phyloP scores from a whole-genome alignment of 768 basidiomycete species.

The Termitomyces sp. region DNA sequence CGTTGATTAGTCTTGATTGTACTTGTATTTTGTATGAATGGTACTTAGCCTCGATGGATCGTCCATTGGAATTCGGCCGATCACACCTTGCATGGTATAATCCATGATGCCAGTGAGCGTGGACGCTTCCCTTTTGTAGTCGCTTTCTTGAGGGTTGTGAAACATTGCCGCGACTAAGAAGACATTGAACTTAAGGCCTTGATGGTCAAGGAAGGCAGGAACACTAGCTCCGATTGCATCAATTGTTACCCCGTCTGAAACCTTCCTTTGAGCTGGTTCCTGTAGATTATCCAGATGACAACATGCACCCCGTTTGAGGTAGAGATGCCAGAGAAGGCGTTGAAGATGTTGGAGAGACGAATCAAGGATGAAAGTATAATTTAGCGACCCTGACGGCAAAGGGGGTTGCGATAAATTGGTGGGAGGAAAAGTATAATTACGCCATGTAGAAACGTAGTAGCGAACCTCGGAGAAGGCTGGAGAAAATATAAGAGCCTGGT shows the following conservation, averaged over 20 bases:
- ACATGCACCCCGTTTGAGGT: constrained; percentile 59
- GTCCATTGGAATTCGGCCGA: too few relatives aligned
- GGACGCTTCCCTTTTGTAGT: background rate
- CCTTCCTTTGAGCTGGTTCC: constrained; percentile 43
- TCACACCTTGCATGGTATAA: background rate
- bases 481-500: constrained; percentile 73
- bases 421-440: constrained; percentile 72
- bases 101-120: background rate
- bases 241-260: constrained; percentile 72
- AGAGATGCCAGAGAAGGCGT: constrained; percentile 35
- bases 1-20: background rate
- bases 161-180: background rate
- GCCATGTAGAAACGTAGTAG: constrained; percentile 47
- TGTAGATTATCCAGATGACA: constrained; percentile 38
- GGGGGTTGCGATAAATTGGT: constrained; percentile 49
- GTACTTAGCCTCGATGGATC: background rate
- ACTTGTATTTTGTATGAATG: background rate
- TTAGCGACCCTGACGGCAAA: constrained; percentile 40
- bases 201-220: background rate
- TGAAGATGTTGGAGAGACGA: constrained; percentile 48
- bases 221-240: constrained; percentile 53
- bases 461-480: constrained; percentile 40
- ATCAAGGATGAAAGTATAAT: constrained; percentile 60
- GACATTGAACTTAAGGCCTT: background rate
- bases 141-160: background rate